Conservation (phyloP, 495 filamentous ascomycete genomes). For the Geoglossum glabrum region DNA sequence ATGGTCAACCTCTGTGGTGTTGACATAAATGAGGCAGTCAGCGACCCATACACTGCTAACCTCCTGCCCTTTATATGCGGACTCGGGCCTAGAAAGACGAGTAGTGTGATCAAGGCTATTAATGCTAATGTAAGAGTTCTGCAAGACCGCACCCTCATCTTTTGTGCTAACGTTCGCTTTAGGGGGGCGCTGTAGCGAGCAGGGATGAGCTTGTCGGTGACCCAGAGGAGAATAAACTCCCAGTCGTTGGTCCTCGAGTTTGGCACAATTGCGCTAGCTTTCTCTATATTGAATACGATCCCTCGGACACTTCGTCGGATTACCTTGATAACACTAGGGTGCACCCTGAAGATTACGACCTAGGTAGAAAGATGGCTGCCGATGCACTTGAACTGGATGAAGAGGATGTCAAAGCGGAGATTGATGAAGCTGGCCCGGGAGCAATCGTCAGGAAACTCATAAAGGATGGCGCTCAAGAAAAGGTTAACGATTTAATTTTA, state of each 20-base stretch:
- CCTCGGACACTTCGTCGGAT: constrained; percentile 56
- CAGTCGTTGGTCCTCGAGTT: constrained; percentile 70
- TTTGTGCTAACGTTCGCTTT: background rate
- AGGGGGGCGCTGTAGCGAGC: constrained; percentile 57
- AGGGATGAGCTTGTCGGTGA: constrained; percentile 77
- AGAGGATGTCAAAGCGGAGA: constrained; percentile 90
- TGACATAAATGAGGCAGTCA: constrained; percentile 77
- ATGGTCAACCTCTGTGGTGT: constrained; percentile 95
- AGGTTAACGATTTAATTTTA: constrained; percentile 86
- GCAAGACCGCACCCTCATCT: background rate
- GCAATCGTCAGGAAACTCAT: constrained; percentile 85
- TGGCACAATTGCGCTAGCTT: constrained; percentile 97
- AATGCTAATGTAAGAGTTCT: constrained; percentile 37
- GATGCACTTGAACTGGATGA: constrained; percentile 92
- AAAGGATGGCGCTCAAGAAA: constrained; percentile 76
- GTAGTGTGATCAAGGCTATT: constrained; percentile 70
- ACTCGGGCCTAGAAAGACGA: constrained; percentile 81
- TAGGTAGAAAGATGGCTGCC: constrained; percentile 93
- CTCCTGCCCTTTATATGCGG: constrained; percentile 83
- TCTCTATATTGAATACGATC: constrained; percentile 70
- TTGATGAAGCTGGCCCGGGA: constrained; percentile 65
- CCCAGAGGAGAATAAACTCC: constrained; percentile 47
- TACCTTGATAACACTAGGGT: constrained; percentile 92
- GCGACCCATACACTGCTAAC: constrained; percentile 57
- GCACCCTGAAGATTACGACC: constrained; percentile 93